A percentile compares a stretch with the other conserved stretches of the same genome.
phyloP scores from a whole-genome alignment of 345 rosid genomes.

The Hirschfeldia incana region DNA sequence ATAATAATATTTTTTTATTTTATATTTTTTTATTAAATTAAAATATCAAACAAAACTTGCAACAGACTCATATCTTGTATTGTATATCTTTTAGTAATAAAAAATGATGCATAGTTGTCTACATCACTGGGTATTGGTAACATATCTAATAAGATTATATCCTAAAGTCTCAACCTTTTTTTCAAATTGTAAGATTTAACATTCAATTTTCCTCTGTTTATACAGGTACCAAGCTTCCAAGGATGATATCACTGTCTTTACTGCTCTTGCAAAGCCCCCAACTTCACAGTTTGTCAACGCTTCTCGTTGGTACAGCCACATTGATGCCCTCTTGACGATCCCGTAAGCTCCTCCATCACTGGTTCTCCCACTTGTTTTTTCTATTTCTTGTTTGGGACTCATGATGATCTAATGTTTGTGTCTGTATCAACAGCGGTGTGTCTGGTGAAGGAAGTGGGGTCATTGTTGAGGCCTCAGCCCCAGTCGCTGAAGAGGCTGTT shows the following conservation, averaged over 20 bases:
- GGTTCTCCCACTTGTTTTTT: background rate
- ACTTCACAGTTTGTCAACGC: slow-evolving; percentile 63
- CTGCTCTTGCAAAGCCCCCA: slow-evolving; percentile 61
- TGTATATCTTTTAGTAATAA: no score
- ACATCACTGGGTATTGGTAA: no score
- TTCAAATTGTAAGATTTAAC: no score
- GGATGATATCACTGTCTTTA: slow-evolving; percentile 69
- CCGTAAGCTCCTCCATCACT: slow-evolving; percentile 58
- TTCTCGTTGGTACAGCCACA: slow-evolving; percentile 79
- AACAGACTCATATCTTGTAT: no score
- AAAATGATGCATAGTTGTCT: no score
- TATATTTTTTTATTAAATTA: no score
- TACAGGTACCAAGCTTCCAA: slow-evolving; percentile 88
- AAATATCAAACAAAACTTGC: no score
- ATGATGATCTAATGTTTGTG: background rate
- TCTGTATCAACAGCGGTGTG: slow-evolving; percentile 54
- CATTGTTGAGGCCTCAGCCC: slow-evolving; percentile 57
- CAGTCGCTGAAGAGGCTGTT: slow-evolving; percentile 51
- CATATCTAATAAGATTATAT: no score
- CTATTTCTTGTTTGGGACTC: background rate
- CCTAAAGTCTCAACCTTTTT: no score
- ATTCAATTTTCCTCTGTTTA: no score
- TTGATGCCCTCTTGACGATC: slow-evolving; percentile 83
- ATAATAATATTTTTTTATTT: no score
- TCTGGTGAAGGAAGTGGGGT: slow-evolving; percentile 83